Conservation (phyloP, 805 yeast species). For the Jamesozyma gamospora region DNA sequence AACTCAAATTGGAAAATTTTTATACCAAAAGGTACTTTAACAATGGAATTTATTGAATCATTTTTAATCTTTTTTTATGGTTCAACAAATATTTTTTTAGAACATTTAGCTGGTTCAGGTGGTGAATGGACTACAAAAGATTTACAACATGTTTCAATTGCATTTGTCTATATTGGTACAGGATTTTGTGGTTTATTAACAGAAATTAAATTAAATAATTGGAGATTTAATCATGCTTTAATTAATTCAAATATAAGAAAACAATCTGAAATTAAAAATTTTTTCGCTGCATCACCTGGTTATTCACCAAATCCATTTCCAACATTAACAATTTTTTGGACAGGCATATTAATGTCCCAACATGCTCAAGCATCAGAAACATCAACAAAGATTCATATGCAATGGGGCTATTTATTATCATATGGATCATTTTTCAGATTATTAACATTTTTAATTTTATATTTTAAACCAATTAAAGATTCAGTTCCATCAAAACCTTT, state of each 20-base stretch:
- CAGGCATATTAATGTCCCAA: slow-evolving; percentile 90
- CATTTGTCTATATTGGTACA: slow-evolving; percentile 83
- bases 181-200: slow-evolving; percentile 84
- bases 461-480: slow-evolving; percentile 32
- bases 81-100: slow-evolving; percentile 78
- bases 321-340: slow-evolving; percentile 86
- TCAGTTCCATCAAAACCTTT: slow-evolving; percentile 59
- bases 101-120: slow-evolving; percentile 69
- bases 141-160: slow-evolving; percentile 82
- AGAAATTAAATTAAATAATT: slow-evolving; percentile 53
- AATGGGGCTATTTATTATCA: slow-evolving; percentile 87
- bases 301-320: slow-evolving; percentile 93
- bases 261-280: slow-evolving; percentile 2
- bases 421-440: slow-evolving; percentile 73
- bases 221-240: slow-evolving; percentile 44
- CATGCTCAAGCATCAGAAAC: slow-evolving; percentile 77
- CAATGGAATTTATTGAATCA: slow-evolving; percentile 82
- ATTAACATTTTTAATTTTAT: slow-evolving; percentile 47
- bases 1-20: slow-evolving; percentile 11
- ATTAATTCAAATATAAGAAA: slow-evolving; percentile 15
- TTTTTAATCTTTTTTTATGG: slow-evolving; percentile 81
- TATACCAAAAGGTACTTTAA: slow-evolving; percentile 39
- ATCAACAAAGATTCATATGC: slow-evolving; percentile 73
- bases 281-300: slow-evolving; percentile 48
- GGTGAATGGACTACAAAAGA: slow-evolving; percentile 87